Evolutionary conservation across 2,329 filamentous ascomycete species (phyloP).

Genomic region (Fusarium sambucinum): DNA sequence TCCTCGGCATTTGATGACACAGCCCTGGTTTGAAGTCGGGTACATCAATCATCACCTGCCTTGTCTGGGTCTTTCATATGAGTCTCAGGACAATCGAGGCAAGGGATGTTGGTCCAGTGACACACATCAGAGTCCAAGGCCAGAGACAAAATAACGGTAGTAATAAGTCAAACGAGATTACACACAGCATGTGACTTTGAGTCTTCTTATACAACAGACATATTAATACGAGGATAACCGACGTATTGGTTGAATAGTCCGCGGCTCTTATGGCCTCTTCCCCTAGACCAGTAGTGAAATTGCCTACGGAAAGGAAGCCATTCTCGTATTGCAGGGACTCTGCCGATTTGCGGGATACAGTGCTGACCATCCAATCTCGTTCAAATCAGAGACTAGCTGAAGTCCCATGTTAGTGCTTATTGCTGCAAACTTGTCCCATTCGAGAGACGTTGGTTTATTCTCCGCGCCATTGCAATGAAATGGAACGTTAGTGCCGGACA

Average conservation of each 20-base stretch:
- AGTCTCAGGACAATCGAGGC: no score
- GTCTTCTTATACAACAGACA: background rate
- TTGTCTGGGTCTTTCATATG: background rate
- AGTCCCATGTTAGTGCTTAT: conserved; percentile 28
- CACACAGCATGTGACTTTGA: background rate
- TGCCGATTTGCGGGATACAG: conserved; percentile 12
- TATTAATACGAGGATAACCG: background rate
- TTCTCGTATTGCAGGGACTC: conserved; percentile 16
- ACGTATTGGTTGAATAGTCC: background rate
- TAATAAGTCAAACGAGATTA: background rate
- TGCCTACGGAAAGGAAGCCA: conserved; percentile 3
- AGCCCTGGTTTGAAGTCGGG: background rate
- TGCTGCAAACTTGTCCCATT: conserved; percentile 8
- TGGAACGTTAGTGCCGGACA: conserved; percentile 12
- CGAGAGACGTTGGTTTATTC: conserved; percentile 45
- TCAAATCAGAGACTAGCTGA: background rate
- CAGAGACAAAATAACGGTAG: background rate
- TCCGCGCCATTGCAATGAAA: conserved; percentile 48
- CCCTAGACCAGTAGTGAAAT: background rate
- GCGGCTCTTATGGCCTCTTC: background rate
- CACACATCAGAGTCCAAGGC: background rate
- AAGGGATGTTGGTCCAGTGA: background rate
- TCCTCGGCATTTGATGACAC: background rate
- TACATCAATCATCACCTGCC: background rate
- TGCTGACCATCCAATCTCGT: conserved; percentile 18